Conservation (phyloP, 139 green algal genomes). For the Chlamydomonas schloesseri region DNA sequence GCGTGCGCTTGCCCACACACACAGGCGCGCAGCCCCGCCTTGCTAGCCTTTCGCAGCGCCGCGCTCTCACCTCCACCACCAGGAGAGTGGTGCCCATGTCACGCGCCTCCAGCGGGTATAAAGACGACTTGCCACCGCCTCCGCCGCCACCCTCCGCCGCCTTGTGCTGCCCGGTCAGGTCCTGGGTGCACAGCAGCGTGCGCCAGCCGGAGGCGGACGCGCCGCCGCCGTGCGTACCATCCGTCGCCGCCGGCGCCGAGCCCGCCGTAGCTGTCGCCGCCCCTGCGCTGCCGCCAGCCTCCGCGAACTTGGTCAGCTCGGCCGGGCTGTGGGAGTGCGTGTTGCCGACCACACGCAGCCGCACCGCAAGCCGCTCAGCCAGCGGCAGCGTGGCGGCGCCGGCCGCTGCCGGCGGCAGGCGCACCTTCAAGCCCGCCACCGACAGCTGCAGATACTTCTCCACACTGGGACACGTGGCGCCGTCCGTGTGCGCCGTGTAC, state of each 20-base stretch:
- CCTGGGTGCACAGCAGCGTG: not conserved
- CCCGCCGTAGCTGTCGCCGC: too few relatives aligned
- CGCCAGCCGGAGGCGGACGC: not conserved
- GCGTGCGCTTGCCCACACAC: too few relatives aligned
- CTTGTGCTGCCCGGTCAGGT: not conserved
- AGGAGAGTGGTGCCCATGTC: not conserved
- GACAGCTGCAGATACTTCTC: constrained; percentile 24
- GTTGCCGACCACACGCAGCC: constrained; percentile 22
- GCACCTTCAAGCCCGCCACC: constrained; percentile 5
- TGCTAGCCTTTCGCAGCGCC: too few relatives aligned
- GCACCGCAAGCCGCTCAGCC: not conserved
- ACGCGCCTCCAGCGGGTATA: constrained; percentile 12
- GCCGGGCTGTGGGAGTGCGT: constrained; percentile 4
- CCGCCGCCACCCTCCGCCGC: not conserved
- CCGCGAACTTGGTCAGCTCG: not conserved
- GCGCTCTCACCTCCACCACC: constrained; percentile 28
- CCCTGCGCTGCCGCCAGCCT: not conserved
- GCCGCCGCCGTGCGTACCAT: not conserved
- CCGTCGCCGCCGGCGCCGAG: not conserved
- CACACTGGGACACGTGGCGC: constrained; percentile 17
- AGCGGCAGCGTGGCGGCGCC: not conserved
- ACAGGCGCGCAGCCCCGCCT: too few relatives aligned
- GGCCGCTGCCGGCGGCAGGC: not conserved
- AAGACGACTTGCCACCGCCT: not conserved
- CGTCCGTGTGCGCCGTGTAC: not conserved